A percentile compares a stretch with the other conserved stretches of the same genome.
Conservation (phyloP, 805 yeast species). For the Schwanniomyces pseudopolymorphus region DNA sequence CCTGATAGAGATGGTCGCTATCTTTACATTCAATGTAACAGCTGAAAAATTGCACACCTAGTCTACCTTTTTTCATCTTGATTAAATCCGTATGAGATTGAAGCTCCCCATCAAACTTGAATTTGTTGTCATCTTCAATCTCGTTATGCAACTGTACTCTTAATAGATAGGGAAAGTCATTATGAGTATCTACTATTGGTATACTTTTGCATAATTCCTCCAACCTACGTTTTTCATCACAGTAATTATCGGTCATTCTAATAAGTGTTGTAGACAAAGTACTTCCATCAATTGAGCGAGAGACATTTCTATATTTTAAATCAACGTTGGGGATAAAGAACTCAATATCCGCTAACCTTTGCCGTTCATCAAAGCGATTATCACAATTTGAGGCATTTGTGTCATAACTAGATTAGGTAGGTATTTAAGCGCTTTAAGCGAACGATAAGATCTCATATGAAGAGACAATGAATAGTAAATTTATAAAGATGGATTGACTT, state of each 20-base stretch:
- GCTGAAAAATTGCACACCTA: conserved; percentile 53
- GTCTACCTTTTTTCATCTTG: conserved; percentile 40
- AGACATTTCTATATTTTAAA: not conserved
- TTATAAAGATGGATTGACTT: not conserved
- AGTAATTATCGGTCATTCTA: not conserved
- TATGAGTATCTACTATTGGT: conserved; percentile 45
- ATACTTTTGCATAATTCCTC: not conserved
- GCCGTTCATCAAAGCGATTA: not conserved
- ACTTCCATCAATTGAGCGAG: not conserved
- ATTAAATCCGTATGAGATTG: conserved; percentile 46
- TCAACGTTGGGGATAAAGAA: not conserved
- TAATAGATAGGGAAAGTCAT: conserved; percentile 52
- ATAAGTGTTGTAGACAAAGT: not conserved
- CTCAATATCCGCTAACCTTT: not conserved
- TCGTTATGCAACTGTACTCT: conserved; percentile 46
- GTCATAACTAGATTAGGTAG: not conserved
- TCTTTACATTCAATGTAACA: conserved; percentile 49
- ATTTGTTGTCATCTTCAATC: conserved; percentile 24
- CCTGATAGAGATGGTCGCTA: conserved; percentile 37
- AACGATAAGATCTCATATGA: not conserved
- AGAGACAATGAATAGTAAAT: too few species aligned
- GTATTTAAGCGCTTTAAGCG: not conserved
- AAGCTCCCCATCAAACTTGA: conserved; percentile 39
- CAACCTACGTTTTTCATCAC: not conserved
- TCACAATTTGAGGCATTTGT: not conserved